Evolutionary conservation across 768 basidiomycete genomes (phyloP).

Genomic region (Sarcodon aspratus): DNA sequence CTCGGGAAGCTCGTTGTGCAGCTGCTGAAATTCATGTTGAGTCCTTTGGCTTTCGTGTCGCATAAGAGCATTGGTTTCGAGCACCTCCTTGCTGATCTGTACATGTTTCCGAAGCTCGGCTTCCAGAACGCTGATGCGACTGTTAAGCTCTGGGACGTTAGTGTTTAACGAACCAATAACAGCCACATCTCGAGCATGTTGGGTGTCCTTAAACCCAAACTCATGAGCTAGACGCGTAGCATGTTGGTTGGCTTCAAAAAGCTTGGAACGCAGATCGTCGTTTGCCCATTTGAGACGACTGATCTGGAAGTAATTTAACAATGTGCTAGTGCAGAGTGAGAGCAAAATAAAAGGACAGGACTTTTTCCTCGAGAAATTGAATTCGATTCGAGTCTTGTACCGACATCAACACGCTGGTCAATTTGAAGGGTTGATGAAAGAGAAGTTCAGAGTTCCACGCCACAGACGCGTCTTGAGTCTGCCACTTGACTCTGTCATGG

Average conservation of each 20-base stretch:
- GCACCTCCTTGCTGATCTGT: neutral
- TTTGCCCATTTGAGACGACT: slow-evolving; percentile 22
- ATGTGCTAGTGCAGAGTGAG: neutral
- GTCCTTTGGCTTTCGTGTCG: neutral
- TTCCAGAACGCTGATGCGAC: slow-evolving; percentile 23
- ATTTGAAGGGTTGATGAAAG: neutral
- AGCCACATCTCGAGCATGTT: slow-evolving; percentile 30
- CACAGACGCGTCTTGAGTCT: neutral
- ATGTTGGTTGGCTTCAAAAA: slow-evolving; percentile 26
- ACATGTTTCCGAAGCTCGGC: slow-evolving; percentile 2
- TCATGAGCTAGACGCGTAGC: slow-evolving; percentile 25
- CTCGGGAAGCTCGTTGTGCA: neutral
- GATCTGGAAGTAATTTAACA: slow-evolving; percentile 4
- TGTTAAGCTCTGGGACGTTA: slow-evolving; percentile 24
- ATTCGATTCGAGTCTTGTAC: neutral
- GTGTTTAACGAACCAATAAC: slow-evolving; percentile 23
- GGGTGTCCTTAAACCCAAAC: slow-evolving; percentile 32
- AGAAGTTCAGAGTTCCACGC: neutral
- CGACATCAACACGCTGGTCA: neutral
- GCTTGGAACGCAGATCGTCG: slow-evolving; percentile 24
- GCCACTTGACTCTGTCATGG: slow-evolving; percentile 9
- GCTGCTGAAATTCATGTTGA: neutral
- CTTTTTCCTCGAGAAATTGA: neutral
- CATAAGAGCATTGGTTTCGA: neutral
- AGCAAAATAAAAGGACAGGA: neutral